phyloP scores from a whole-genome alignment of 129 eudicot genomes.

The Glebionis coronaria region DNA sequence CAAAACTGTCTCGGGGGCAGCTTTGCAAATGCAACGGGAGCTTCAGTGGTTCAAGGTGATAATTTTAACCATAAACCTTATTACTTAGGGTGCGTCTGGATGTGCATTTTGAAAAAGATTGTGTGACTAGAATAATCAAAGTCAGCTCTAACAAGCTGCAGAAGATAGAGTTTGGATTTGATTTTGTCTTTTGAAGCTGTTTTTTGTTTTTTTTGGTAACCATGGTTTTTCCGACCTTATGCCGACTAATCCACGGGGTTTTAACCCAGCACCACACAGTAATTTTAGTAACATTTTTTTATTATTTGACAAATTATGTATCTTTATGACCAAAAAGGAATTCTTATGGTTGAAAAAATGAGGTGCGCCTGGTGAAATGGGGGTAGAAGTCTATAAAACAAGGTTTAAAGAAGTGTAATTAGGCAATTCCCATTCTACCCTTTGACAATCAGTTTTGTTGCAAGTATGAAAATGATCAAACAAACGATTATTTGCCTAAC shows the following conservation, averaged over 20 bases:
- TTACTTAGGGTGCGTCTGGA: neutral
- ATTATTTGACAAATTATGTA: neutral
- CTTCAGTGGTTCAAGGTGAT: constrained; percentile 40
- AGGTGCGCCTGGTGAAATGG: neutral
- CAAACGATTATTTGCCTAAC: neutral
- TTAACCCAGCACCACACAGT: too few species aligned
- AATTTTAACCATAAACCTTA: neutral
- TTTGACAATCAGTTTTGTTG: neutral
- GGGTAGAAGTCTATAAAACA: neutral
- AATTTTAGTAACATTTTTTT: neutral
- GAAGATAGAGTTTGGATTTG: neutral
- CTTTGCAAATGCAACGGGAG: constrained; percentile 38
- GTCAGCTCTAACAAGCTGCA: neutral
- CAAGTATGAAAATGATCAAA: neutral
- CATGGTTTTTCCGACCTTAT: too few species aligned
- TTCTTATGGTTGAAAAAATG: neutral
- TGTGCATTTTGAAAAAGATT: neutral
- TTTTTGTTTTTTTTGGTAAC: too few species aligned
- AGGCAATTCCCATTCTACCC: neutral
- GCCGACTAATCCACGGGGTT: too few species aligned
- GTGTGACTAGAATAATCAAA: neutral
- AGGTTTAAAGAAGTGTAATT: neutral
- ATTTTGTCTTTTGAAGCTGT: neutral
- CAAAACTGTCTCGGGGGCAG: constrained; percentile 22
- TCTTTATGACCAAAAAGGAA: neutral